These are phyloP conservation scores for Globisporangium barbulae DNA, from an alignment of 352 stramenopile species.

Conservation along the genomic window DNA sequence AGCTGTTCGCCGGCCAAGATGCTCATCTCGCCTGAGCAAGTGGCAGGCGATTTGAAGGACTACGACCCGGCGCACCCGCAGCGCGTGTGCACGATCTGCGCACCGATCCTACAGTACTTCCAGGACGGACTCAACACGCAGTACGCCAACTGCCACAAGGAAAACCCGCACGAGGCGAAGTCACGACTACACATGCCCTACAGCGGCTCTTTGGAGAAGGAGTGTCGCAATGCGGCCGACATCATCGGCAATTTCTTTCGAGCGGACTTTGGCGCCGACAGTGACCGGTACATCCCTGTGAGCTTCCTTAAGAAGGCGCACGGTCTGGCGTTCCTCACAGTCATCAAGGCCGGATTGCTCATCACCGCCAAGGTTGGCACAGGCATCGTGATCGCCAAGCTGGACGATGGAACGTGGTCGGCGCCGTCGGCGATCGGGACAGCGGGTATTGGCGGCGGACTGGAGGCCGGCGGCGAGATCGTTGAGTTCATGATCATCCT, in stretches of 20 bases:
- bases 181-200: conserved; percentile 69
- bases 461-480: conserved; percentile 89
- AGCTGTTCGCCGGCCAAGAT: conserved; percentile 70
- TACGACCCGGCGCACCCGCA: conserved; percentile 73
- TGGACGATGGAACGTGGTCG: conserved; percentile 86
- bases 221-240: conserved; percentile 67
- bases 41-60: conserved; percentile 47
- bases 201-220: conserved; percentile 70
- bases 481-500: conserved; percentile 95
- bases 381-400: conserved; percentile 89
- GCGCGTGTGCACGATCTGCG: conserved; percentile 80
- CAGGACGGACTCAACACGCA: conserved; percentile 64
- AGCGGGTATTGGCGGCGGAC: conserved; percentile 81
- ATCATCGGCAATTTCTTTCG: conserved; percentile 86
- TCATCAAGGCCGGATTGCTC: conserved; percentile 82
- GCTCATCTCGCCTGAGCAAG: conserved; percentile 71
- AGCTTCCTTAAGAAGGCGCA: conserved; percentile 80
- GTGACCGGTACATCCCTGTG: conserved; percentile 74
- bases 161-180: conserved; percentile 74
- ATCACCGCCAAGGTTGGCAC: conserved; percentile 81
- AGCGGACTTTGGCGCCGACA: conserved; percentile 56
- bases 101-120: conserved; percentile 68
- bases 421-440: conserved; percentile 93
- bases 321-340: conserved; percentile 81
- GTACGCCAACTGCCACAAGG: conserved; percentile 83